Percentiles rank a stretch among this genome's conserved stretches.
Evolutionary conservation across 2,329 filamentous ascomycete genomes (phyloP).

Genomic region (Colletotrichum australisinense): DNA sequence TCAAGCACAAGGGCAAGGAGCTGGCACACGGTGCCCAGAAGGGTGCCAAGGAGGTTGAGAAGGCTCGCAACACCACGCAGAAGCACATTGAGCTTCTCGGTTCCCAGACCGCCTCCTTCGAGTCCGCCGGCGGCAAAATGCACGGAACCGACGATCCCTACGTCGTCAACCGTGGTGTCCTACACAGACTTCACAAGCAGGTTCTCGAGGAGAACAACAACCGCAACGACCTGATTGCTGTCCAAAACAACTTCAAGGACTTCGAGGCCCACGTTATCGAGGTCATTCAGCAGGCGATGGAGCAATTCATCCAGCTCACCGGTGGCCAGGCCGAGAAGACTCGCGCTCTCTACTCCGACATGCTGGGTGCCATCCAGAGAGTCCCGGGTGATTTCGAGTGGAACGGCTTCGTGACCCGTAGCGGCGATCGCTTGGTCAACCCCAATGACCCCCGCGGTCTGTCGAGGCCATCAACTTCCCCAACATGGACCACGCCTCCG

Average conservation of each 20-base stretch:
- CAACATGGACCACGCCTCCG: slow-evolving; percentile 86
- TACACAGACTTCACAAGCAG: slow-evolving; percentile 89
- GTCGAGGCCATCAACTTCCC: slow-evolving; percentile 84
- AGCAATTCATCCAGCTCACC: slow-evolving; percentile 84
- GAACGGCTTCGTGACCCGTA: slow-evolving; percentile 83
- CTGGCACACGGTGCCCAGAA: slow-evolving; percentile 84
- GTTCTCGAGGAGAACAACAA: slow-evolving; percentile 96
- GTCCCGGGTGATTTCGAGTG: slow-evolving; percentile 92
- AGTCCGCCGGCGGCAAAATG: slow-evolving; percentile 79
- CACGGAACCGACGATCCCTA: slow-evolving; percentile 86
- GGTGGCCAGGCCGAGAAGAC: slow-evolving; percentile 85
- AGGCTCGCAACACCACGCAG: slow-evolving; percentile 85
- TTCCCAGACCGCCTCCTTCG: slow-evolving; percentile 83
- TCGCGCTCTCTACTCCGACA: slow-evolving; percentile 84
- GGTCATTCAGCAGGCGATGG: slow-evolving; percentile 84
- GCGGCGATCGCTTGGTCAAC: slow-evolving; percentile 79
- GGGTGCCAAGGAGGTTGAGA: slow-evolving; percentile 90
- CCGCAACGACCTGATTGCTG: slow-evolving; percentile 86
- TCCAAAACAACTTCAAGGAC: slow-evolving; percentile 89
- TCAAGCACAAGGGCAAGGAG: slow-evolving; percentile 97
- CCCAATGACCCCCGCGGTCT: slow-evolving; percentile 79
- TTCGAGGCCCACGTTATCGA: slow-evolving; percentile 90
- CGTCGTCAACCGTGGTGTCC: slow-evolving; percentile 82
- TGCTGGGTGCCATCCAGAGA: slow-evolving; percentile 79
- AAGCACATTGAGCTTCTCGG: slow-evolving; percentile 96